Conservation (phyloP, 169 alveolate genomes). For the Besnoitia besnoiti region DNA sequence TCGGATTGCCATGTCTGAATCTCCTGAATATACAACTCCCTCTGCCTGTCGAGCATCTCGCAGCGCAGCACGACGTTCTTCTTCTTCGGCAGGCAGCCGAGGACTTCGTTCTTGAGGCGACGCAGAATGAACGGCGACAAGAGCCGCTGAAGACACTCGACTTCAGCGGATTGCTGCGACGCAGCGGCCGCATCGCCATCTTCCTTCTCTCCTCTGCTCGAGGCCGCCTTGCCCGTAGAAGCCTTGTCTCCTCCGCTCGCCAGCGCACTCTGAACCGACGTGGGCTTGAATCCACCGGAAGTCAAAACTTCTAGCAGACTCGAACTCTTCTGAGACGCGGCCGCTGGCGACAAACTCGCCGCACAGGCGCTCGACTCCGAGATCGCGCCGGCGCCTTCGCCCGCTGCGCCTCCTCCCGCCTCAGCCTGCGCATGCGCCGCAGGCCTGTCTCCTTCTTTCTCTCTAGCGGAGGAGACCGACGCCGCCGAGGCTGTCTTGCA, state of each 20-base stretch:
- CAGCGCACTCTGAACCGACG: background rate
- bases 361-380: too few species aligned
- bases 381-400: background rate
- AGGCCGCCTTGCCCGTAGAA: background rate
- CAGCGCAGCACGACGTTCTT: conserved; percentile 65
- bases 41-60: conserved; percentile 64
- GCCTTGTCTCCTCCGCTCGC: background rate
- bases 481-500: background rate
- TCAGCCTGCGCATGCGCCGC: background rate
- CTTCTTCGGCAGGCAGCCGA: conserved; percentile 86
- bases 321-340: background rate
- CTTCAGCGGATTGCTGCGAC: conserved; percentile 69
- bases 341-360: background rate
- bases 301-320: background rate
- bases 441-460: too few species aligned
- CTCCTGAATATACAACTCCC: conserved; percentile 58
- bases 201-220: background rate
- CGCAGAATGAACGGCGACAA: conserved; percentile 89
- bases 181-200: conserved; percentile 4
- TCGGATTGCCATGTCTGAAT: conserved; percentile 5
- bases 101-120: conserved; percentile 84
- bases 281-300: background rate
- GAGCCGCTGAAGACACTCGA: conserved; percentile 80
- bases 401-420: background rate
- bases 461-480: background rate